Evolutionary conservation across 257 asterid species (phyloP).

Genomic region (Verbena officinalis): DNA sequence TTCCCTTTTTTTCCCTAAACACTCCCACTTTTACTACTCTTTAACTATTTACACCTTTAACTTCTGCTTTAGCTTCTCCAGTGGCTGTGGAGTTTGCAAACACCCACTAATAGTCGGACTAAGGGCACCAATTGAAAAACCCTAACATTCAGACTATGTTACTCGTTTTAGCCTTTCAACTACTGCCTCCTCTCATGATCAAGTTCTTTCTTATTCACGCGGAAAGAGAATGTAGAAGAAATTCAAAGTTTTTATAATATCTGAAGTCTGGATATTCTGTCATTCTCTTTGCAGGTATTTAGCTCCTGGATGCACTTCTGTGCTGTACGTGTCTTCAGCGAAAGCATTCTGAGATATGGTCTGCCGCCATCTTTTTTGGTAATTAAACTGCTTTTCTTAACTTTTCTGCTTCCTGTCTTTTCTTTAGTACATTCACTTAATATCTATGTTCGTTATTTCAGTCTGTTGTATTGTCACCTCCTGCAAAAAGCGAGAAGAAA

Average conservation of each 20-base stretch:
- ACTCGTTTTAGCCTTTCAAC: neutral
- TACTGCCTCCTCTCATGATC: neutral
- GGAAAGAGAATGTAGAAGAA: neutral
- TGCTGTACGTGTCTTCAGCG: conserved; percentile 84
- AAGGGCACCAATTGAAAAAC: neutral
- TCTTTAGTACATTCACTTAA: neutral
- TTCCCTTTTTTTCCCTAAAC: too few relatives aligned
- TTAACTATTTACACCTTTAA: too few relatives aligned
- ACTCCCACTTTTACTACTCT: too few relatives aligned
- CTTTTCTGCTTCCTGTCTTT: neutral
- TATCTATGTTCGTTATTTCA: conserved; percentile 32
- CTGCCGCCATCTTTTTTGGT: conserved; percentile 78
- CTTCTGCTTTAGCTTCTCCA: too few relatives aligned
- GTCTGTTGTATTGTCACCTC: conserved; percentile 88
- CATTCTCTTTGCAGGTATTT: conserved; percentile 62
- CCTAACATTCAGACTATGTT: neutral
- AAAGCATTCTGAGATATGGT: conserved; percentile 91
- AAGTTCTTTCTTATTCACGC: neutral
- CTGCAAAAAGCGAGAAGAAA: conserved; percentile 84
- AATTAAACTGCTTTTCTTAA: conserved; percentile 18
- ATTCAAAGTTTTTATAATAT: neutral
- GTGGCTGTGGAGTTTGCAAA: too few relatives aligned
- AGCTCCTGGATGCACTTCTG: conserved; percentile 97
- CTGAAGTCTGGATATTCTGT: neutral
- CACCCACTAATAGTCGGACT: neutral